Conservation (phyloP, 192 early-diverging fungal genomes). For the Geranomyces variabilis region DNA sequence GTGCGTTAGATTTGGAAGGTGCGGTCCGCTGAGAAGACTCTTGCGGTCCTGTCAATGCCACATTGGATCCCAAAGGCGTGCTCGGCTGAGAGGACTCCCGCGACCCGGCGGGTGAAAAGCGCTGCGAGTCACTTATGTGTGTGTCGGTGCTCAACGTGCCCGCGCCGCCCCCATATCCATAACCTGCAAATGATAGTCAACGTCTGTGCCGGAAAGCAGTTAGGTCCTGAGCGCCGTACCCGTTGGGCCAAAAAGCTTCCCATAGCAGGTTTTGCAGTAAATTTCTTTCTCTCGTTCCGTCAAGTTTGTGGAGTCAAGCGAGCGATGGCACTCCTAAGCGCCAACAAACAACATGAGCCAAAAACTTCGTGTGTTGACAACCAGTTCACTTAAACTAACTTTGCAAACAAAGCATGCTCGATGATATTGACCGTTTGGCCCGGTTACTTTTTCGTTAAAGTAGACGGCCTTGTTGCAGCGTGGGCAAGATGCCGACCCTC, state of each 20-base stretch:
- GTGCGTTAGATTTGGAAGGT: not conserved
- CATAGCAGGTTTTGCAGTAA: conserved; percentile 57
- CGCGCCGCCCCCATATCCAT: conserved; percentile 43
- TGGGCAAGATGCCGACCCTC: conserved; percentile 42
- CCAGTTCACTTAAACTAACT: no score
- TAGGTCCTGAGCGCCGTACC: conserved; percentile 13
- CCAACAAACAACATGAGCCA: not conserved
- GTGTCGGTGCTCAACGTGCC: conserved; percentile 39
- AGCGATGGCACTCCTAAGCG: conserved; percentile 52
- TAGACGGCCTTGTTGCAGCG: conserved; percentile 51
- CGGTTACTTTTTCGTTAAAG: conserved; percentile 28
- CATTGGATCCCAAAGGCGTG: conserved; percentile 13
- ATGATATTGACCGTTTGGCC: conserved; percentile 47
- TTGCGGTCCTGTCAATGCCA: conserved; percentile 5
- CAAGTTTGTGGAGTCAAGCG: conserved; percentile 51
- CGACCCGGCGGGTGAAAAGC: conserved; percentile 30
- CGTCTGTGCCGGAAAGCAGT: not conserved
- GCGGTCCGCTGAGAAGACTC: not conserved
- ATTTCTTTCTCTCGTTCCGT: conserved; percentile 51
- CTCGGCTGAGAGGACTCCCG: not conserved
- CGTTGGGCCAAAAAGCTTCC: conserved; percentile 56
- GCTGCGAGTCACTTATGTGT: conserved; percentile 37
- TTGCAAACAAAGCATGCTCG: conserved; percentile 40
- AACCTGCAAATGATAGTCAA: conserved; percentile 22
- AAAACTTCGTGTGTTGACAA: no score